phyloP scores from a whole-genome alignment of 305 asterid genomes.

The Withania somnifera region DNA sequence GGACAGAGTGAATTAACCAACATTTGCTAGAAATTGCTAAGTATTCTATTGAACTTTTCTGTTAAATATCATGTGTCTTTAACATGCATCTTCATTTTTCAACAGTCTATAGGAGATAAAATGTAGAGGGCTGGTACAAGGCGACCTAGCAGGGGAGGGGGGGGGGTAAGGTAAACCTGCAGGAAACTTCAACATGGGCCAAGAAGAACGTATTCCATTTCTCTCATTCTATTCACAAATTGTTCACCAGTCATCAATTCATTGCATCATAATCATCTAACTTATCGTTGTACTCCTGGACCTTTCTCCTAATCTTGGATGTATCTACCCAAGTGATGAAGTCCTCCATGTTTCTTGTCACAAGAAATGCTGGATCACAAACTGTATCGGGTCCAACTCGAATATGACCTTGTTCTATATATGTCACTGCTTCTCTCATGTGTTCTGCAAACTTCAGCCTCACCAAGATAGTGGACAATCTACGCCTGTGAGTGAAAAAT shows the following conservation, averaged over 20 bases:
- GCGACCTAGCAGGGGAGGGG: background rate
- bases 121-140: background rate
- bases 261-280: slow-evolving; percentile 84
- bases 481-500: slow-evolving; percentile 39
- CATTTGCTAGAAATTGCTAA: background rate
- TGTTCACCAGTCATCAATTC: slow-evolving; percentile 24
- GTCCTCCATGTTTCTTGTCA: slow-evolving; percentile 93
- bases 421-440: slow-evolving; percentile 87
- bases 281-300: slow-evolving; percentile 70
- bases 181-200: background rate
- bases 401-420: slow-evolving; percentile 87
- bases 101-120: background rate
- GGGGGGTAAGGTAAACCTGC: background rate
- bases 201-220: background rate
- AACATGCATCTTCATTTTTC: background rate
- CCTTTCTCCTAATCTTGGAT: slow-evolving; percentile 85
- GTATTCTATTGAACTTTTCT: background rate
- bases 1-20: background rate
- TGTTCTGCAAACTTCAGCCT: slow-evolving; percentile 79
- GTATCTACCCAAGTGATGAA: slow-evolving; percentile 97
- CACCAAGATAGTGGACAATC: slow-evolving; percentile 66
- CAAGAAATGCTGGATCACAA: slow-evolving; percentile 72
- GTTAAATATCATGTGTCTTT: background rate
- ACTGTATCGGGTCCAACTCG: slow-evolving; percentile 93
- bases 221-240: background rate